Evolutionary conservation across 2,329 filamentous ascomycete species (phyloP).

Genomic region (Fusarium chlamydosporum): DNA sequence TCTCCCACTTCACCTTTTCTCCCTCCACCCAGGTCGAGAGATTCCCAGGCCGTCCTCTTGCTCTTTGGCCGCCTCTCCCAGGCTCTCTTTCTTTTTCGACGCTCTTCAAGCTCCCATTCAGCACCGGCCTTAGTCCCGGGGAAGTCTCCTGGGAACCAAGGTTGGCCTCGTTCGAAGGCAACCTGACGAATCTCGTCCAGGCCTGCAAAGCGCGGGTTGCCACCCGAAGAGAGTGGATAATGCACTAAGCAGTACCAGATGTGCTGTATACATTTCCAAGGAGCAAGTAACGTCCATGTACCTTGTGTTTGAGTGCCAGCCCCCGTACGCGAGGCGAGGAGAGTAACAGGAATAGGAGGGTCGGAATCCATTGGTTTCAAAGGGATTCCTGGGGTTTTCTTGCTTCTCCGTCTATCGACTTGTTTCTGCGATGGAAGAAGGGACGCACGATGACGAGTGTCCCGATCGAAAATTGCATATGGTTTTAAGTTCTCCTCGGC

Average conservation of each 20-base stretch:
- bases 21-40: constrained; percentile 78
- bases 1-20: constrained; percentile 85
- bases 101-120: constrained; percentile 79
- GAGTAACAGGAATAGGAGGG: constrained; percentile 81
- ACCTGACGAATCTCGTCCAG: constrained; percentile 84
- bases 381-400: constrained; percentile 72
- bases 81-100: constrained; percentile 78
- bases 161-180: constrained; percentile 80
- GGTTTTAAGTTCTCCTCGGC: constrained; percentile 66
- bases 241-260: constrained; percentile 91
- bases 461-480: constrained; percentile 76
- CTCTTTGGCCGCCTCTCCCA: constrained; percentile 87
- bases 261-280: constrained; percentile 89
- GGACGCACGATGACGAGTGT: constrained; percentile 74
- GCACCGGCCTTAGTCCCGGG: constrained; percentile 84
- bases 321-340: constrained; percentile 72
- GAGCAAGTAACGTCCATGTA: constrained; percentile 86
- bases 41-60: constrained; percentile 82
- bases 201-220: constrained; percentile 86
- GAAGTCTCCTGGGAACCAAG: constrained; percentile 91
- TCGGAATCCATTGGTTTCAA: constrained; percentile 73
- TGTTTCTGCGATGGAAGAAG: constrained; percentile 81
- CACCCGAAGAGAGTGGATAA: constrained; percentile 82
- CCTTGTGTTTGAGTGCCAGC: constrained; percentile 69
- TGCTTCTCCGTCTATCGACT: constrained; percentile 81